Evolutionary conservation across 75 land plant species (phyloP).

Genomic region (Larix kaempferi): DNA sequence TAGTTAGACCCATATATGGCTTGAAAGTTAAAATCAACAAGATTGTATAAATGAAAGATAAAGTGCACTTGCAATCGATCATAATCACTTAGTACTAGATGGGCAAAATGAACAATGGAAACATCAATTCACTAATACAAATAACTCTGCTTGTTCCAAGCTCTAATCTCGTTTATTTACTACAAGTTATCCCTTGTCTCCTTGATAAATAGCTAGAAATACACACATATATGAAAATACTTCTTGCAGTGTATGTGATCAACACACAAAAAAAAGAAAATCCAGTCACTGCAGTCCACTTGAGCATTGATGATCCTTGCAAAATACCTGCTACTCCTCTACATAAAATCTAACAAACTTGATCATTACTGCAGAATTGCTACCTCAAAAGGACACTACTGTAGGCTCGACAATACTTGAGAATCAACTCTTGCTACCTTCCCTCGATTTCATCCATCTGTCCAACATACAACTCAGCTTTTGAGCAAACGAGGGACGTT

Average conservation of each 20-base stretch:
- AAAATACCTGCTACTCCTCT: conserved; percentile 1
- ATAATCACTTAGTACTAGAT: neutral
- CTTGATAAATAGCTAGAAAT: conserved; percentile 6
- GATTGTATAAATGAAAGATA: neutral
- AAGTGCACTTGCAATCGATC: conserved; percentile 1
- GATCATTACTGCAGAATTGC: neutral
- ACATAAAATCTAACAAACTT: neutral
- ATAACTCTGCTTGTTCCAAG: neutral
- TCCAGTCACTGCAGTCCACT: conserved; percentile 3
- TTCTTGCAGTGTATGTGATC: conserved; percentile 4
- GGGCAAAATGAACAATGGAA: conserved; percentile 4
- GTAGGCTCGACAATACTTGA: neutral
- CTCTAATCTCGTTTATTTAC: conserved; percentile 6
- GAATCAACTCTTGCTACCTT: neutral
- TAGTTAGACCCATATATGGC: neutral
- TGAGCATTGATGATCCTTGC: neutral
- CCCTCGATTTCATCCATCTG: neutral
- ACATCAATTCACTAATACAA: neutral
- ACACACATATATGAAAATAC: conserved; percentile 8
- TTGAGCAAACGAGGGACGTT: neutral
- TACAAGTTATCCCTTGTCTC: neutral
- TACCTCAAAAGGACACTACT: neutral
- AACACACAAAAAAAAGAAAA: neutral
- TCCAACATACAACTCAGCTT: neutral
- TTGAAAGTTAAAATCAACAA: neutral